A percentile compares a stretch with the other conserved stretches of the same genome.
Evolutionary conservation across 768 basidiomycete species (phyloP).

Genomic region (Fibroporia radiculosa): DNA sequence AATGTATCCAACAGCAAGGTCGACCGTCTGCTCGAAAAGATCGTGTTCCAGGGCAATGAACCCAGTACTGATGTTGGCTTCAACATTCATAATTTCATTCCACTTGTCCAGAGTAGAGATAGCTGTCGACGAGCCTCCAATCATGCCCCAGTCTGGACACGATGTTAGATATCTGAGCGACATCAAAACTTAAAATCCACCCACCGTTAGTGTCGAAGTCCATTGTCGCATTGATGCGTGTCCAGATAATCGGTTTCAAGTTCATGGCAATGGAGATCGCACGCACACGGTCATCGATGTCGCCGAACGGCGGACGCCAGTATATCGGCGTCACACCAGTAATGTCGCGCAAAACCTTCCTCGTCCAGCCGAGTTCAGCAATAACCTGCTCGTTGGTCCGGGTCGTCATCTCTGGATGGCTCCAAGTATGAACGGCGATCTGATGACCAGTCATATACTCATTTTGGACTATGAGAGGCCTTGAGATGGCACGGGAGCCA

Average conservation of each 20-base stretch:
- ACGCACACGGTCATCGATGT: slow-evolving; percentile 82
- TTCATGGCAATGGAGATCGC: slow-evolving; percentile 80
- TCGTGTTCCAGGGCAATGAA: slow-evolving; percentile 90
- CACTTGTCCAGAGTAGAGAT: slow-evolving; percentile 62
- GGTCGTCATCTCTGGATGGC: slow-evolving; percentile 66
- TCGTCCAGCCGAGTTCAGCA: slow-evolving; percentile 84
- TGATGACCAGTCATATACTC: slow-evolving; percentile 80
- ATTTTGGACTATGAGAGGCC: slow-evolving; percentile 59
- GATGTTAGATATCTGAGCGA: not conserved
- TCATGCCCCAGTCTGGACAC: slow-evolving; percentile 68
- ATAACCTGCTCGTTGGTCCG: slow-evolving; percentile 74
- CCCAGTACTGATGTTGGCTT: slow-evolving; percentile 49
- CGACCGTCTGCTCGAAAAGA: slow-evolving; percentile 77
- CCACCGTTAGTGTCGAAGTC: slow-evolving; percentile 68
- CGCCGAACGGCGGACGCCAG: slow-evolving; percentile 80
- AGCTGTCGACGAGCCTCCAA: slow-evolving; percentile 50
- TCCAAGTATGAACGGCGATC: slow-evolving; percentile 66
- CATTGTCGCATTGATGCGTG: slow-evolving; percentile 46
- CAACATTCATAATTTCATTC: slow-evolving; percentile 62
- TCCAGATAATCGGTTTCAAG: slow-evolving; percentile 81
- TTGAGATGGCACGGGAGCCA: slow-evolving; percentile 70
- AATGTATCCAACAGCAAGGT: slow-evolving; percentile 81
- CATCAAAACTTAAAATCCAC: too few relatives aligned
- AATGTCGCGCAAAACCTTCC: slow-evolving; percentile 77
- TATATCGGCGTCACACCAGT: slow-evolving; percentile 69